phyloP scores from a whole-genome alignment of 768 basidiomycete genomes.

The Tulasnella sp. region DNA sequence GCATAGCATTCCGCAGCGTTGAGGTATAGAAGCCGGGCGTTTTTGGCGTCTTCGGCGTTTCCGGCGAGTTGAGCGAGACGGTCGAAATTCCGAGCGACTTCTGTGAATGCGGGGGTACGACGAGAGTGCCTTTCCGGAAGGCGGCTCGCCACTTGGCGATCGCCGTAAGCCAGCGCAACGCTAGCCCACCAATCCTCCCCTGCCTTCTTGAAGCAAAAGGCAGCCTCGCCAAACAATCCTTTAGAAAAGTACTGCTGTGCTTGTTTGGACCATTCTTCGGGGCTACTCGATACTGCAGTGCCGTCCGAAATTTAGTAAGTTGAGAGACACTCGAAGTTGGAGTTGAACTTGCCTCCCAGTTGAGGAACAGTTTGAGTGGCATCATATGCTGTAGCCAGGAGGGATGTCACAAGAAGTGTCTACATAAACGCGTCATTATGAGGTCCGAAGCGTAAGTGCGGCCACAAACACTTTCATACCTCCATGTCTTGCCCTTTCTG shows the following conservation, averaged over 20 bases:
- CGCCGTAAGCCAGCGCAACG: not conserved
- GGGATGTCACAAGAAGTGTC: not conserved
- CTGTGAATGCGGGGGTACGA: not conserved
- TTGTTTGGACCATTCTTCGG: slow-evolving; percentile 9
- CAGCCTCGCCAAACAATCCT: slow-evolving; percentile 16
- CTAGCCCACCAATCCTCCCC: not conserved
- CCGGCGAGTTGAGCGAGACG: not conserved
- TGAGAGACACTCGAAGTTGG: too few species aligned
- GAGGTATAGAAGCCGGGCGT: not conserved
- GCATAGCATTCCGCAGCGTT: not conserved
- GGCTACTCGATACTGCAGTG: not conserved
- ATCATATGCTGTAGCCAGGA: not conserved
- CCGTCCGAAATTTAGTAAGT: too few species aligned
- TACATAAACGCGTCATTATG: too few species aligned
- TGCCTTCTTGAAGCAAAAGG: slow-evolving; percentile 18
- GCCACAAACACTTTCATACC: too few species aligned
- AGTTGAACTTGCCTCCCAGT: not conserved
- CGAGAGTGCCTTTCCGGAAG: not conserved
- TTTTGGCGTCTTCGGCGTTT: not conserved
- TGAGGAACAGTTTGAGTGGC: not conserved
- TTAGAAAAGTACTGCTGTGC: slow-evolving; percentile 17
- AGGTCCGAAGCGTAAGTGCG: too few species aligned
- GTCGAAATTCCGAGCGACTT: not conserved
- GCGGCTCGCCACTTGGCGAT: not conserved
- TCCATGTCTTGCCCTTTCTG: slow-evolving; percentile 9